Evolutionary conservation across 2,329 filamentous ascomycete species (phyloP).

Genomic region (Neopestalotiopsis sp.): DNA sequence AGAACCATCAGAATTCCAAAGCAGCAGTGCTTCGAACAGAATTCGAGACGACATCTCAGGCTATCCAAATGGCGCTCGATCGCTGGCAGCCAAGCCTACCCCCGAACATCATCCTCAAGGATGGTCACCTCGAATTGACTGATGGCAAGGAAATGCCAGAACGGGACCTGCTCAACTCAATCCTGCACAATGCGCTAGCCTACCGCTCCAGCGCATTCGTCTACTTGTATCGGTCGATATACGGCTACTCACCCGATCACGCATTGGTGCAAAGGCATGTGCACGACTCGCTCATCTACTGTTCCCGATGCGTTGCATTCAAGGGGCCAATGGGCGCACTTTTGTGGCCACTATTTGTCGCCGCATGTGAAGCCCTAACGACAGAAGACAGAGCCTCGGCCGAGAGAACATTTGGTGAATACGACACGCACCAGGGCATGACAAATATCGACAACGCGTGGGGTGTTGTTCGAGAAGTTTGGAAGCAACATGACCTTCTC

Average conservation of each 20-base stretch:
- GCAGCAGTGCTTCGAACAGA: conserved; percentile 54
- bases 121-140: conserved; percentile 25
- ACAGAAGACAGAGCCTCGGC: conserved; percentile 57
- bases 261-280: conserved; percentile 58
- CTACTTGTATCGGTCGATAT: conserved; percentile 61
- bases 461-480: conserved; percentile 66
- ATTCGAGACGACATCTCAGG: conserved; percentile 55
- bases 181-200: conserved; percentile 63
- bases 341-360: conserved; percentile 69
- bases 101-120: conserved; percentile 38
- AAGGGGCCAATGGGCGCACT: conserved; percentile 67
- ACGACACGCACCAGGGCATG: conserved; percentile 66
- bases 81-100: conserved; percentile 61
- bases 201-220: conserved; percentile 64
- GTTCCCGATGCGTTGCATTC: conserved; percentile 58
- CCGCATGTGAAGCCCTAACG: conserved; percentile 62
- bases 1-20: conserved; percentile 47
- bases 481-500: conserved; percentile 52
- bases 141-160: conserved; percentile 35
- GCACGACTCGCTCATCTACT: conserved; percentile 56
- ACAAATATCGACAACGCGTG: conserved; percentile 66
- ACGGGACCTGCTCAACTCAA: conserved; percentile 53
- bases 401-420: conserved; percentile 53
- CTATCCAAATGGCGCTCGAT: conserved; percentile 59
- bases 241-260: conserved; percentile 51